Base-by-base conservation (phyloP, 805 yeast species). In the Wilhelminamyces savonicus region DNA sequence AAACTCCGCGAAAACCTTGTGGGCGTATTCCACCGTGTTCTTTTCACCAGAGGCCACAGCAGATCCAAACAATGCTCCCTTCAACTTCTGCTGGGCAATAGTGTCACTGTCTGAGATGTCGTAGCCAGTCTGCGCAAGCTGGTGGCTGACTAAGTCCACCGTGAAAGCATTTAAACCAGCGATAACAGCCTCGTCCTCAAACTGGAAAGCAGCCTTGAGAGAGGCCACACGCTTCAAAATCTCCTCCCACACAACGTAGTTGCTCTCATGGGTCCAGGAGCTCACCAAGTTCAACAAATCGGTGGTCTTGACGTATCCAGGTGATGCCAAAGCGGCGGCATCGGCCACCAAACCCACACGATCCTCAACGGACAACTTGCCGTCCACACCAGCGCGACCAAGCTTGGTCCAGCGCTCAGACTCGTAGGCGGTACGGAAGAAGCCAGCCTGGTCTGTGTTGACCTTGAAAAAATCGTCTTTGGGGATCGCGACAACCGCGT, bases 301-400 rank as follows among this genome's bases (percentile, higher is more conserved):
- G 4, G 74, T 62, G 20, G 87, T 74, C 16, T 78, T 62, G 32
- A 79, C 73, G 44, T 71, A 70, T 18, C 92, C 92, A 13, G 90
- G 76, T 16, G 77, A 60, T 4, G 90, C 75, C 41, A 82, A 66
- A 7, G 85, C 72, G 30, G 71, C 75, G 13, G 83, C 83, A 58
- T 83, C 94, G n/a, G 88, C 82, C 27, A 82, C 81, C 43, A 81
- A 67, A 24, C 88, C 90, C 32, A 80, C 76, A 56, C 85, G 75
- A 56, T 83, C 94, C 51, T 79, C 83, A 30, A 78, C 81, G 8
- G 85, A 68, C 44, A 83, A 67, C 43, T 69, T 59, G 23, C 76
- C 76, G 8, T 66, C 65, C 23, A 68, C 69, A 32, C 76, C 81
- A 22, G 74, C 73, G 37, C 70, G 50, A 31, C 85, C 85, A 43